Evolutionary conservation across 202 grass and related monocot genomes (phyloP), one percentile per base, ranked within the genome.

Genomic region (Zoysia matrella): DNA sequence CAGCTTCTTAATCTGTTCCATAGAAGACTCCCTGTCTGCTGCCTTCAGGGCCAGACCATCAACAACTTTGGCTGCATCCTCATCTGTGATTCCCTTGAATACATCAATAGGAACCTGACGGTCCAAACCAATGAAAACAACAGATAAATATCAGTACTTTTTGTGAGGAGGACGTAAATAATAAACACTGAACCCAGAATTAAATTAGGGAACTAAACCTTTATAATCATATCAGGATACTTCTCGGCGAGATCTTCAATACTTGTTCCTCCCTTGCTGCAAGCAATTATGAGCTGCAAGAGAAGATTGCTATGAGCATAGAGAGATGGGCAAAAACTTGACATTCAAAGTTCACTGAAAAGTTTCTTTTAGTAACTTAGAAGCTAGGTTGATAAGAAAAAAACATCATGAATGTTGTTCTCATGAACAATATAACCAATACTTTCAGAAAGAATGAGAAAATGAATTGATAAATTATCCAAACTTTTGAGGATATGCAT

Each of bases 221-320:
- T 99, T 78, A 99, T 92, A 45, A 99, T 99, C 93, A 94, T 99
- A 81, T 96, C 86, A 64, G 96, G 96, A 56, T 88, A 96, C 78
- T 96, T 95, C 83, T 99, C 96, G 40, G 96, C 96, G 14, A 99
- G 96, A 73, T 99, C 96, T 90, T 99, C 96, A 89, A 99, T 99
- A 76, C 93, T 96, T 8, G 96, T 95, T 85, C 96, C 93, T 8
- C 96, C 96, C 85, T 96, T 95, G 81, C 85, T 90, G 74, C 96
- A 99, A 56, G 96, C 89, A 82, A 99, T 96, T 64, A 99, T 99
- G 78, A 99, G 82, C 96, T 99, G 92, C 73, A 92, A 90, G 77
- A 76, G 30, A 85, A 14, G n/a, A 51, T 71, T 64, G 47, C 66
- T 45, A 82, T 44, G 57, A 78, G 54, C 53, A 64, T 10, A n/a